These are phyloP conservation scores for Parmelia sp. DNA, from an alignment of 495 filamentous ascomycete species.

Conservation along the genomic window DNA sequence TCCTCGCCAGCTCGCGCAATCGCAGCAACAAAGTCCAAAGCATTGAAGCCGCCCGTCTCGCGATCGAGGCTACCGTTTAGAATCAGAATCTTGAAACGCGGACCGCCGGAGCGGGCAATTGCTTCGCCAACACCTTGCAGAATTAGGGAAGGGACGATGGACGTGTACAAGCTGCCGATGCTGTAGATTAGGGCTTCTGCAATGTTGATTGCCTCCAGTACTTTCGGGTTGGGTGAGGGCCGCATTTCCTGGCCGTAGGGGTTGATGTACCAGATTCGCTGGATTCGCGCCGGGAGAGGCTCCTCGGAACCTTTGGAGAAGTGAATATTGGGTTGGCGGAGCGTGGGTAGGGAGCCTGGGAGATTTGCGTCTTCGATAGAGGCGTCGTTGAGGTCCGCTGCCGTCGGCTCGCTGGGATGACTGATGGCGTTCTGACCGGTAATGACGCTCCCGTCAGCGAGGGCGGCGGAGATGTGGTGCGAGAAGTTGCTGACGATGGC, in stretches of 20 bases:
- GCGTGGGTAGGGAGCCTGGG: conserved; percentile 71
- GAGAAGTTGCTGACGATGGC: conserved; percentile 92
- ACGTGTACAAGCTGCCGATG: conserved; percentile 83
- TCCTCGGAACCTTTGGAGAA: conserved; percentile 70
- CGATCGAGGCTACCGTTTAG: conserved; percentile 77
- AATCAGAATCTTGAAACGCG: conserved; percentile 68
- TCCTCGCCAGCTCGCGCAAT: conserved; percentile 58
- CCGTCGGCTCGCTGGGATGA: conserved; percentile 61
- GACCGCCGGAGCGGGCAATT: conserved; percentile 29
- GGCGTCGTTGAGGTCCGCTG: conserved; percentile 19
- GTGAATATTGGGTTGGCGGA: conserved; percentile 69
- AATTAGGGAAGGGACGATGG: conserved; percentile 69
- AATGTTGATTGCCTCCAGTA: conserved; percentile 55
- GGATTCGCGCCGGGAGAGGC: conserved; percentile 69
- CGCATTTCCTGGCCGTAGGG: conserved; percentile 89
- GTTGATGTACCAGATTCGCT: conserved; percentile 93
- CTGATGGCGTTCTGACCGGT: conserved; percentile 89
- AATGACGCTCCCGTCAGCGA: conserved; percentile 71
- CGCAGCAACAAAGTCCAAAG: conserved; percentile 70
- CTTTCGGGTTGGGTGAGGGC: conserved; percentile 71
- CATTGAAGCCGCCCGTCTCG: conserved; percentile 75
- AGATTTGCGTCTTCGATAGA: conserved; percentile 77
- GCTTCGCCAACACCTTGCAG: conserved; percentile 57
- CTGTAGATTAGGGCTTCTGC: conserved; percentile 74
- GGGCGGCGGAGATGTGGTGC: conserved; percentile 82